Evolutionary conservation across 352 stramenopile genomes (phyloP).

Genomic region (Phytophthora parvispora): DNA sequence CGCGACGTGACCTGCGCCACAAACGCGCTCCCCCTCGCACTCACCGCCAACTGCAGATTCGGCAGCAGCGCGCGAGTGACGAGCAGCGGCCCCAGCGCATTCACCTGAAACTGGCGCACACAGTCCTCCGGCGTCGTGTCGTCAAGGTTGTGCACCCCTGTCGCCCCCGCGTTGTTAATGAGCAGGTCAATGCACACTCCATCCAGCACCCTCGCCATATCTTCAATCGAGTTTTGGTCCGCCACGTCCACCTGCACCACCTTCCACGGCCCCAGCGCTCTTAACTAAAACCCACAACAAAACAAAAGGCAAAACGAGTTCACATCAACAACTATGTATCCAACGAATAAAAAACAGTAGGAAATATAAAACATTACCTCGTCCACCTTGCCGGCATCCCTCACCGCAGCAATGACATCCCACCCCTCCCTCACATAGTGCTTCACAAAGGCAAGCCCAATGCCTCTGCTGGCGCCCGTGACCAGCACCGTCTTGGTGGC

Average conservation of each 20-base stretch:
- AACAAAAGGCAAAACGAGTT: not conserved
- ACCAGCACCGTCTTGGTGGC: conserved; percentile 55
- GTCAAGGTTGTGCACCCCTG: conserved; percentile 32
- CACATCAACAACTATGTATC: not conserved
- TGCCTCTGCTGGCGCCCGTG: conserved; percentile 50
- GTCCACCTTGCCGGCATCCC: conserved; percentile 22
- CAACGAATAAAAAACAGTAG: not conserved
- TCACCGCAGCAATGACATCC: conserved; percentile 59
- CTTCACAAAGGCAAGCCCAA: conserved; percentile 53
- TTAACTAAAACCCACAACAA: conserved; percentile 25
- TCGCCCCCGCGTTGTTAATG: conserved; percentile 70
- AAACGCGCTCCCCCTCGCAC: conserved; percentile 32
- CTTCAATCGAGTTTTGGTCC: conserved; percentile 44
- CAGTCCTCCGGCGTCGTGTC: conserved; percentile 50
- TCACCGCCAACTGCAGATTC: conserved; percentile 47
- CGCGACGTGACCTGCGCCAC: conserved; percentile 60
- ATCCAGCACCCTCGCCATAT: conserved; percentile 38
- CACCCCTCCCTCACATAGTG: conserved; percentile 56
- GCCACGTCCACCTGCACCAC: conserved; percentile 35
- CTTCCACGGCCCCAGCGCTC: conserved; percentile 17
- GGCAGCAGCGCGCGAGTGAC: conserved; percentile 55
- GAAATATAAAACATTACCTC: not conserved
- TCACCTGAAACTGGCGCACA: conserved; percentile 69
- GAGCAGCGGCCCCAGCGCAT: conserved; percentile 64
- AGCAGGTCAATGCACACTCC: conserved; percentile 61